Percentiles rank a stretch among this genome's conserved stretches.
phyloP scores from a whole-genome alignment of 2,329 filamentous ascomycete genomes.

The Neofusicoccum cordaticola region DNA sequence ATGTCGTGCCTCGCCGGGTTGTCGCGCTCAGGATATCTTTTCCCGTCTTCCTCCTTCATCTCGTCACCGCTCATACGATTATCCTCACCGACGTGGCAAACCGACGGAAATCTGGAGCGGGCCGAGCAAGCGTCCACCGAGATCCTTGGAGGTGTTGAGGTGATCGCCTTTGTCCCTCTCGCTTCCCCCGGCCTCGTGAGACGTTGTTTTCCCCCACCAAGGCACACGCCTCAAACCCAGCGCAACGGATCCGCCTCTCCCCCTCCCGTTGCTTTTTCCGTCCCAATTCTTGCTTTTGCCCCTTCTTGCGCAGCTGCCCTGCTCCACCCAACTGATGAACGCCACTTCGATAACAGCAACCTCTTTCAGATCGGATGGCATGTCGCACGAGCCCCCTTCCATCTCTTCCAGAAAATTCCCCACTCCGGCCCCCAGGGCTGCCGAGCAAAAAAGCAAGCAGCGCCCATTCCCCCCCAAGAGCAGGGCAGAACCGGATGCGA shows the following conservation, averaged over 20 bases:
- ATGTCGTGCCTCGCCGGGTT: not conserved
- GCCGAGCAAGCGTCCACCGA: no score
- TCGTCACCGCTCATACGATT: not conserved
- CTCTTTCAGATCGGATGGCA: not conserved
- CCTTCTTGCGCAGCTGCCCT: no score
- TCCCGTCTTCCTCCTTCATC: not conserved
- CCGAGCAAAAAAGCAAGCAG: not conserved
- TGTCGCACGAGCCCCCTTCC: not conserved
- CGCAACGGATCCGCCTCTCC: not conserved
- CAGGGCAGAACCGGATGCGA: not conserved
- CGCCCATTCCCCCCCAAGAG: no score
- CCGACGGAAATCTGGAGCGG: not conserved
- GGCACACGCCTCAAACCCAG: not conserved
- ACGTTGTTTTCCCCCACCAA: not conserved
- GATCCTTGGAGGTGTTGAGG: not conserved
- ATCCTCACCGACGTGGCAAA: not conserved
- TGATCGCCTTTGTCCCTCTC: not conserved
- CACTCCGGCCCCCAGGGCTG: not conserved
- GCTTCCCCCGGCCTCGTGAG: not conserved
- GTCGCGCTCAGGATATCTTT: not conserved
- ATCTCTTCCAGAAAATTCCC: not conserved
- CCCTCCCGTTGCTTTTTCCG: not conserved
- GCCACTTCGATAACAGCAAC: slow-evolving; percentile 8
- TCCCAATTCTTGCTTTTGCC: not conserved
- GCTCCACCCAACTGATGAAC: not conserved